These are phyloP conservation scores for Aspergillus leporis DNA, from an alignment of 495 filamentous ascomycete species.

Conservation along the genomic window DNA sequence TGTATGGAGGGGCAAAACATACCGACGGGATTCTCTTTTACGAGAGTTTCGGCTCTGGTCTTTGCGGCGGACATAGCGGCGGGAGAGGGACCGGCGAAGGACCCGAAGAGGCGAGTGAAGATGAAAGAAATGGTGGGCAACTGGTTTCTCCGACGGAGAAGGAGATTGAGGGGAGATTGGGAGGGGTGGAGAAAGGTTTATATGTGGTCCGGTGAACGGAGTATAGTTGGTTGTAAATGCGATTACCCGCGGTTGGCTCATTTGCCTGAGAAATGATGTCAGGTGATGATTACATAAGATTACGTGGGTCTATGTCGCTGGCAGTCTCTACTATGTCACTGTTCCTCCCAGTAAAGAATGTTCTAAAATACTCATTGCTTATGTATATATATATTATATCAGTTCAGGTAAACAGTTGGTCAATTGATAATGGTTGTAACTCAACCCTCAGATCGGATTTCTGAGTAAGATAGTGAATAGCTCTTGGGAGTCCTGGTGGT, in stretches of 20 bases:
- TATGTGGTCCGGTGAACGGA: neutral
- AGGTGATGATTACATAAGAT: conserved; percentile 27
- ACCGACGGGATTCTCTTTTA: conserved; percentile 91
- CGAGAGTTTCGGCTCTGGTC: conserved; percentile 80
- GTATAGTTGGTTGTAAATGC: conserved; percentile 7
- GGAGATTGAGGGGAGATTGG: neutral
- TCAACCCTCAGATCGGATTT: neutral
- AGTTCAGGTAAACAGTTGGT: neutral
- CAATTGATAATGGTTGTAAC: neutral
- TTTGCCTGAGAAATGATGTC: conserved; percentile 25
- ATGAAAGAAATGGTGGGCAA: conserved; percentile 70
- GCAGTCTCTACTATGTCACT: neutral
- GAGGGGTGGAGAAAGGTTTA: conserved; percentile 10
- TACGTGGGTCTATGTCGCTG: too few relatives aligned
- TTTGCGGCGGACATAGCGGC: conserved; percentile 81
- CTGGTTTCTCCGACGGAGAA: conserved; percentile 5
- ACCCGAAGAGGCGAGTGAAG: conserved; percentile 74
- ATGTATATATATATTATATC: neutral
- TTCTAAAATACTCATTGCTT: neutral
- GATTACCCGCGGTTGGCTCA: conserved; percentile 5
- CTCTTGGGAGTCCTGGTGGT: neutral
- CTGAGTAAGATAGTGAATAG: neutral
- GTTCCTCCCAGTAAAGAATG: neutral
- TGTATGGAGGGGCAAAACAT: conserved; percentile 33
- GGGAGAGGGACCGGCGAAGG: conserved; percentile 53